phyloP scores from a whole-genome alignment of 78 protist species.

The Cavenderia fasciculata region DNA sequence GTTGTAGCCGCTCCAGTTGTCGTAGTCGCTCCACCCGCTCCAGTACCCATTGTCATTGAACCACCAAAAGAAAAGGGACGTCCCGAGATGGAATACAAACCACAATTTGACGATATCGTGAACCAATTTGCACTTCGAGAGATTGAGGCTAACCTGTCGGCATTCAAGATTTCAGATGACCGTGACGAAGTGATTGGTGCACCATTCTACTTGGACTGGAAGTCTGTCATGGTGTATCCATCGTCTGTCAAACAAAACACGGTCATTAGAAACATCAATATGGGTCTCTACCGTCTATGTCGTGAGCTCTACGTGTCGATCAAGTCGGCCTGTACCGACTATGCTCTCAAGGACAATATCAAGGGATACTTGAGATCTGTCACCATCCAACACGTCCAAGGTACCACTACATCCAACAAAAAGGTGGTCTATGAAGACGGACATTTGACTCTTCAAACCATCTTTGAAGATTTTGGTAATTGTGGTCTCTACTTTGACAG shows the following conservation, averaged over 20 bases:
- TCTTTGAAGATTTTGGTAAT: constrained; percentile 68
- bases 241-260: constrained; percentile 37
- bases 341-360: constrained; percentile 8
- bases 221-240: constrained; percentile 61
- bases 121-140: constrained; percentile 28
- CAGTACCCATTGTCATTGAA: not conserved
- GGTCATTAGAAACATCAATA: constrained; percentile 44
- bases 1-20: constrained; percentile 13
- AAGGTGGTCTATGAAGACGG: constrained; percentile 73
- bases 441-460: constrained; percentile 67
- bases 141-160: constrained; percentile 3
- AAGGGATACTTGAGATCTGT: constrained; percentile 53
- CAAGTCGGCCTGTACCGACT: constrained; percentile 50
- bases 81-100: constrained; percentile 53
- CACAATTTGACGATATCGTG: constrained; percentile 26
- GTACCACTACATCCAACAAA: constrained; percentile 14
- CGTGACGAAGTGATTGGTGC: constrained; percentile 59
- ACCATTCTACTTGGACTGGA: constrained; percentile 67
- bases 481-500: constrained; percentile 55
- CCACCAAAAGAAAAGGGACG: constrained; percentile 69
- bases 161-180: constrained; percentile 20
- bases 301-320: constrained; percentile 26
- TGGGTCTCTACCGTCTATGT: constrained; percentile 32
- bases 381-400: constrained; percentile 48
- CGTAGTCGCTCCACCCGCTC: constrained; percentile 13